A percentile compares a stretch with the other conserved stretches of the same genome.
Evolutionary conservation across 176 grass and related monocot species (phyloP).

Genomic region (Aegilops speltoides): DNA sequence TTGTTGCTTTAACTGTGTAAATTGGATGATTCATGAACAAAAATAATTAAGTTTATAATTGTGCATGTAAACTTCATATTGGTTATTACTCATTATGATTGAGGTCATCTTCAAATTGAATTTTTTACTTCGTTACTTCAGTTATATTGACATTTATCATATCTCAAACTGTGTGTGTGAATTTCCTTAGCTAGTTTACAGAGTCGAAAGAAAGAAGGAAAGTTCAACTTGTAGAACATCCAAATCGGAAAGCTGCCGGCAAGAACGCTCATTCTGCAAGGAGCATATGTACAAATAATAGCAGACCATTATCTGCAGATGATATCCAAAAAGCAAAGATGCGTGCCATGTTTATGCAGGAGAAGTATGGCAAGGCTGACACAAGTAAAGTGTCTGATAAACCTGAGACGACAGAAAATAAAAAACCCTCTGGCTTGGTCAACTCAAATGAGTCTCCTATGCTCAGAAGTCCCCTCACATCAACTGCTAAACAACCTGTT

Average conservation of each 20-base stretch:
- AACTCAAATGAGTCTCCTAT: constrained; percentile 9
- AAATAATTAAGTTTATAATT: background rate
- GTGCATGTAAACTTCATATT: background rate
- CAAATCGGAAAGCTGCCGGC: constrained; percentile 54
- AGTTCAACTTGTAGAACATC: constrained; percentile 82
- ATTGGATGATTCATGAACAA: background rate
- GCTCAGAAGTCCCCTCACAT: constrained; percentile 16
- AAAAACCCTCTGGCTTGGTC: constrained; percentile 30
- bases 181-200: constrained; percentile 76
- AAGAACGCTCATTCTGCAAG: constrained; percentile 62
- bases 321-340: constrained; percentile 99
- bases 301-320: constrained; percentile 88
- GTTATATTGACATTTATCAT: background rate
- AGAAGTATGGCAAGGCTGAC: constrained; percentile 85
- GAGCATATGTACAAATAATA: constrained; percentile 52
- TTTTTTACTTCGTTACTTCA: constrained; percentile 13
- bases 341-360: constrained; percentile 93
- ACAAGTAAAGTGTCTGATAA: constrained; percentile 45
- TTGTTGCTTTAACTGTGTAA: constrained; percentile 16
- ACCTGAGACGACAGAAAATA: constrained; percentile 28
- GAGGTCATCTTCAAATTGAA: constrained; percentile 14
- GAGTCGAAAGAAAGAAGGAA: constrained; percentile 88
- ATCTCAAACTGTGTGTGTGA: background rate
- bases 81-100: background rate
- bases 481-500: constrained; percentile 24